Evolutionary conservation across 106 monocot genomes (phyloP).

Genomic region (Apostasia shenzhenica): DNA sequence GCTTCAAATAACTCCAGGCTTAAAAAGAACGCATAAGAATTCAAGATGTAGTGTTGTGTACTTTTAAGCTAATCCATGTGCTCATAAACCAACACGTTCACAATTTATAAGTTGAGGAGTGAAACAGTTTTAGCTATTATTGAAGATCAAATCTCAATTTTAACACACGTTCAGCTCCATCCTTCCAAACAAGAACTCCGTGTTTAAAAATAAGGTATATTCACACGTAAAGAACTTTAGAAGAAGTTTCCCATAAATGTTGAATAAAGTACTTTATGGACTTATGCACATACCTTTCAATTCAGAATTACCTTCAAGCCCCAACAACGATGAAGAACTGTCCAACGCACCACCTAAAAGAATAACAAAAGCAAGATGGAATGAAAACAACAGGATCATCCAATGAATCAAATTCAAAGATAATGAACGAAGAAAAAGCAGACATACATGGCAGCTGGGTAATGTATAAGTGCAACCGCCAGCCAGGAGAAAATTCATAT

Average conservation of each 20-base stretch:
- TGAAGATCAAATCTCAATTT: too few relatives aligned
- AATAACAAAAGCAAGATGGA: neutral
- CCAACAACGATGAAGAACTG: neutral
- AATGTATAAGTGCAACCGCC: slow-evolving; percentile 76
- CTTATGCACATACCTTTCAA: neutral
- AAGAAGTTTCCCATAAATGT: too few relatives aligned
- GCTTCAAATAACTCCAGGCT: too few relatives aligned
- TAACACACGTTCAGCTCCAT: neutral
- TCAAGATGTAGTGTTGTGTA: too few relatives aligned
- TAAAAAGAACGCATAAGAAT: too few relatives aligned
- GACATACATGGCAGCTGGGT: slow-evolving; percentile 26
- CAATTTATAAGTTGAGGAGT: too few relatives aligned
- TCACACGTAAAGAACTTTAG: too few relatives aligned
- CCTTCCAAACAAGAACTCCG: neutral
- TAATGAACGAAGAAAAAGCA: neutral
- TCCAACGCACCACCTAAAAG: slow-evolving; percentile 5
- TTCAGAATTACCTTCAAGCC: neutral
- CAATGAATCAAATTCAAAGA: neutral
- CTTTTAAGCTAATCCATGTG: neutral
- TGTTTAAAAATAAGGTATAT: neutral
- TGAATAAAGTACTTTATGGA: neutral
- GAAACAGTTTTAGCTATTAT: too few relatives aligned
- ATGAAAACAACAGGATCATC: too few relatives aligned
- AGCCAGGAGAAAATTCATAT: slow-evolving; percentile 50
- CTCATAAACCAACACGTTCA: neutral